Base-by-base conservation (phyloP, 2,329 filamentous ascomycete species). In the Albifimbria verrucaria region DNA sequence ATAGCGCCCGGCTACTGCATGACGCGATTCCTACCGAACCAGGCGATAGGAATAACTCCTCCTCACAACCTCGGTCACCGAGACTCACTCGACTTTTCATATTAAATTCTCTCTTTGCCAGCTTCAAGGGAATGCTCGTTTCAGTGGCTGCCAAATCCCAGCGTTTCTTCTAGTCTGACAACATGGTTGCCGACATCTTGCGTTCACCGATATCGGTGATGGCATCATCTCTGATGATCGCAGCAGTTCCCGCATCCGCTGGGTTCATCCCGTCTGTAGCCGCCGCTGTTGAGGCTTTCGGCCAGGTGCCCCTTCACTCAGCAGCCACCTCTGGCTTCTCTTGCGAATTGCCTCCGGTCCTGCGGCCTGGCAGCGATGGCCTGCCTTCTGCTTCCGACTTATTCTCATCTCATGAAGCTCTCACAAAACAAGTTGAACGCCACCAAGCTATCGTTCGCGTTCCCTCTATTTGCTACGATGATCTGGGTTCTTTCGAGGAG, bases 401-500 rank as follows among this genome's bases (percentile, higher is more conserved):
- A 2, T 74, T 73, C 48, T 63, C 62, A 0, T 66, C 65, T 41
- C 50, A 64, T 11, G 62, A 65, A 7, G 71, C 72, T 1, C 55
- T 74, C 5, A 54, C 61, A 2, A 73, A 61, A 39, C 77, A 79
- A 58, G 72, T 81, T 36, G 58, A 70, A 42, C 73, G 80, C 2
- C 76, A 82, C 52, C 79, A 80, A 20, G 76, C 75, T 7, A 75
- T 85, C 4, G 81, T 85, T 12, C 72, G 76, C 52, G 75, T 85
- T 42, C 76, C 78, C 1, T 78, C 80, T 1, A 68, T 83, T 42
- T 81, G 75, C 44, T 84, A 77, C 56, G 81, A 85, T 53, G 79
- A 84, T 53, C 73, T 81, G 48, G 80, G 80, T 4, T 65, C 71
- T 3, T 74, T 83, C 21, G 77, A 77, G n/a, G 65, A 77, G 39